Conservation (phyloP, 495 filamentous ascomycete genomes). For the Talaromyces thailandensis region DNA sequence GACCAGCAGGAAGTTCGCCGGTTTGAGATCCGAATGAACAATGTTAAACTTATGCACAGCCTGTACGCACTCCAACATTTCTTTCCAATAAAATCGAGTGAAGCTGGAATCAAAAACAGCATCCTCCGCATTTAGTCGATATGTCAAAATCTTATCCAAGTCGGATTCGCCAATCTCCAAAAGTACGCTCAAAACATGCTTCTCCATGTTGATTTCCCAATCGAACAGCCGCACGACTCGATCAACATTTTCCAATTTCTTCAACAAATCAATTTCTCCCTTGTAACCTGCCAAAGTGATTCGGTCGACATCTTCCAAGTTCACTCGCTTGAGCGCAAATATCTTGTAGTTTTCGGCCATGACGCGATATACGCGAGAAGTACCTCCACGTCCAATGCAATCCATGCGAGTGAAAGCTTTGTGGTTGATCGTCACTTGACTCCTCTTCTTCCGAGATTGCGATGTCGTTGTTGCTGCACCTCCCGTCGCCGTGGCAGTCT, state of each 20-base stretch:
- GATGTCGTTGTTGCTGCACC: constrained; percentile 66
- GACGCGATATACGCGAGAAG: constrained; percentile 88
- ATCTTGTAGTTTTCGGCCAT: constrained; percentile 95
- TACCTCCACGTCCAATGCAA: constrained; percentile 84
- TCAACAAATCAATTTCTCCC: constrained; percentile 90
- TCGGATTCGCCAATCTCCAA: constrained; percentile 99
- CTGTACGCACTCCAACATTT: constrained; percentile 94
- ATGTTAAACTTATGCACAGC: constrained; percentile 83
- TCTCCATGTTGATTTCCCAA: constrained; percentile 85
- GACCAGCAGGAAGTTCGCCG: constrained; percentile 87
- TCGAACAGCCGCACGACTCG: constrained; percentile 85
- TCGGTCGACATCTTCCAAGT: constrained; percentile 83
- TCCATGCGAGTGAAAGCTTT: constrained; percentile 84
- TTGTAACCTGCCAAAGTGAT: constrained; percentile 79
- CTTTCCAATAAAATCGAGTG: constrained; percentile 95
- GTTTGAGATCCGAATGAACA: constrained; percentile 93
- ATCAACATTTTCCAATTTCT: constrained; percentile 71
- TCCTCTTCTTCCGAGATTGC: constrained; percentile 63
- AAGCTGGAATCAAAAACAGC: constrained; percentile 78
- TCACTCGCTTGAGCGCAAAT: constrained; percentile 87
- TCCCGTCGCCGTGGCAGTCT: constrained; percentile 78
- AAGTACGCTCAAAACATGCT: constrained; percentile 79
- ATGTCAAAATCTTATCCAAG: constrained; percentile 74
- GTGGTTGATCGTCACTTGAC: constrained; percentile 78
- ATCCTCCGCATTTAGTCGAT: constrained; percentile 61